phyloP scores from a whole-genome alignment of 75 land plant species.

The Cryptomeria japonica region DNA sequence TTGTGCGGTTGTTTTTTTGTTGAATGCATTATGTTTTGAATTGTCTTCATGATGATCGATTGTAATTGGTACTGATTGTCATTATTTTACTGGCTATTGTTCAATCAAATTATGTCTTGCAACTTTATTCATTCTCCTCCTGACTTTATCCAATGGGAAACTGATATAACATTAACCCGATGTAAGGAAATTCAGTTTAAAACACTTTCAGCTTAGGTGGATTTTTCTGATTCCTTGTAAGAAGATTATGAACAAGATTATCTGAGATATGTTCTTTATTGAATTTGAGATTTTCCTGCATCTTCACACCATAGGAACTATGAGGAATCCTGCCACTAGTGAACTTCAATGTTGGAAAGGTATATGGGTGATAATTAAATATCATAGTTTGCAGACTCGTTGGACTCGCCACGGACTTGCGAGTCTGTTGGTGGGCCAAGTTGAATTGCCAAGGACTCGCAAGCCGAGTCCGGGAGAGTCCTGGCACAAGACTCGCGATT shows the following conservation, averaged over 20 bases:
- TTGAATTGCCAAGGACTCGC: too few relatives aligned
- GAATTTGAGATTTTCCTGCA: neutral
- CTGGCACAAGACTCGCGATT: too few relatives aligned
- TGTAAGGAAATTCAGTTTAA: neutral
- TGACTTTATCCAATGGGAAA: neutral
- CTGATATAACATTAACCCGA: neutral
- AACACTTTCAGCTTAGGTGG: neutral
- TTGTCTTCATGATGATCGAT: neutral
- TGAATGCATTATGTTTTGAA: neutral
- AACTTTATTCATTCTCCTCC: neutral
- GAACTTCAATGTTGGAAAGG: neutral
- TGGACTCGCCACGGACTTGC: too few relatives aligned
- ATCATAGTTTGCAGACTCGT: too few relatives aligned
- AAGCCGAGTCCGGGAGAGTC: too few relatives aligned
- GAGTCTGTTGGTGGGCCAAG: too few relatives aligned
- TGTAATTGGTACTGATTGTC: neutral
- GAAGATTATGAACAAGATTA: neutral
- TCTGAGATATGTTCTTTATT: neutral
- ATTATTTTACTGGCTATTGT: neutral
- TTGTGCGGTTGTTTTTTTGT: neutral
- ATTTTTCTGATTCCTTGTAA: neutral
- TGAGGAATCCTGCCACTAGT: neutral
- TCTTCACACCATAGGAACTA: neutral
- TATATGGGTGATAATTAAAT: neutral
- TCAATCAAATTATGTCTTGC: neutral